These are phyloP conservation scores for Sambucus nigra DNA, from an alignment of 129 eudicot species.

Conservation along the genomic window DNA sequence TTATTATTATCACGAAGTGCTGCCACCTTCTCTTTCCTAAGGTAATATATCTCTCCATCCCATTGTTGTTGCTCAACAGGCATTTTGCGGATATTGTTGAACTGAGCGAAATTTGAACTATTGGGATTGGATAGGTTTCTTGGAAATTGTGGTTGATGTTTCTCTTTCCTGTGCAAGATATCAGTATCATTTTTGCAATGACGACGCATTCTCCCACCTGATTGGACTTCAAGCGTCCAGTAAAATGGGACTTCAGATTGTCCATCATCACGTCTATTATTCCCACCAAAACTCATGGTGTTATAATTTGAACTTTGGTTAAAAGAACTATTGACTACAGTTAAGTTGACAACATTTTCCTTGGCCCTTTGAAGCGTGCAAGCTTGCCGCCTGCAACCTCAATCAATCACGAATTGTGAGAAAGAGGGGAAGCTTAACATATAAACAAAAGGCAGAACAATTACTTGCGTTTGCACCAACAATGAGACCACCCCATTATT, in stretches of 20 bases:
- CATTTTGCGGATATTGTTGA: constrained; percentile 7
- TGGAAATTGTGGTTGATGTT: constrained; percentile 9
- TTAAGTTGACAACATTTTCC: constrained; percentile 11
- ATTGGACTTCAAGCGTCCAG: constrained; percentile 19
- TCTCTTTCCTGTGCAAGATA: not conserved
- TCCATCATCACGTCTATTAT: constrained; percentile 10
- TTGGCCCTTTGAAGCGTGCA: constrained; percentile 17
- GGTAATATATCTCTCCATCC: constrained; percentile 6
- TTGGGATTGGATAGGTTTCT: constrained; percentile 1
- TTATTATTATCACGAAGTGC: not conserved
- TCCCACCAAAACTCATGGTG: constrained; percentile 16
- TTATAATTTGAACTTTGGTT: constrained; percentile 28
- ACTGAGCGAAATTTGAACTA: not conserved
- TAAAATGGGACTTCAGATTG: constrained; percentile 3
- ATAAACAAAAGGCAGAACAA: not conserved
- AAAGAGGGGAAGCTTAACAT: constrained; percentile 1
- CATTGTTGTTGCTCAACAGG: not conserved
- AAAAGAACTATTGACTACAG: constrained; percentile 15
- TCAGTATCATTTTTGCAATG: not conserved
- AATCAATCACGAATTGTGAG: not conserved
- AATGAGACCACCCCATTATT: not conserved
- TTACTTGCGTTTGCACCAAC: not conserved
- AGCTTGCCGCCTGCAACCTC: constrained; percentile 44
- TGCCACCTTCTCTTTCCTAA: constrained; percentile 7
- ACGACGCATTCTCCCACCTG: constrained; percentile 20